Evolutionary conservation across 257 asterid species (phyloP), one percentile per base, ranked within the genome.

Genomic region (Prunella vulgaris): DNA sequence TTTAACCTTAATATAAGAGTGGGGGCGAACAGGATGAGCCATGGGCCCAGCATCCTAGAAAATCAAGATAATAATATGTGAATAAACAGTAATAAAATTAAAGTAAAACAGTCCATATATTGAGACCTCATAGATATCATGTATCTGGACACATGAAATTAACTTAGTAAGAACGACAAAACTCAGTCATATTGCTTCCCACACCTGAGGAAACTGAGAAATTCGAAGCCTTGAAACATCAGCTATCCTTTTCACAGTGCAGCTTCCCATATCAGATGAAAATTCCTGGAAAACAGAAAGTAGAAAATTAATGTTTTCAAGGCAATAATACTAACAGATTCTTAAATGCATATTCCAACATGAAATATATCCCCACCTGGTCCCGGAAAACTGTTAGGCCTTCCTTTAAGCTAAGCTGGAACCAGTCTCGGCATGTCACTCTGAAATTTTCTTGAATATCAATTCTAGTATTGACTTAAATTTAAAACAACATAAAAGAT

Each of bases 341-440:
- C 25, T 21, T 10, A 74, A 51, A 12, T 51, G 59, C 32, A 18
- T 60, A 10, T 57, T 60, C 65, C 61, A 61, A 20, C 49, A 46
- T 64, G 35, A 58, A 38, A 62, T 30, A 38, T 18, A 13, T 32
- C 69, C 60, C 66, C 63, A 94, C 97, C 97, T 94, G 99, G 81
- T 85, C 99, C 21, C 99, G 92, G 85, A 94, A 94, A 59, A 91
- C 97, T 22, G 99, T 94, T 64, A 94, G 96, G 68, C 99, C 99
- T 80, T 94, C 97, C 89, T 94, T 94, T 72, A 94, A 79, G 79
- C 99, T 94, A 59, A 94, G 97, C 88, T 94, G 99, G 88, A 94
- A 94, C 99, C 99, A 91, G 80, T 94, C 99, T 53, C 99, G 97
- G 80, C 99, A 94, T 46, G 99, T 94, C 59, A 94, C 99, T 85